These are phyloP conservation scores for Coemansia sp. DNA, from an alignment of 192 early-diverging fungal genomes.

Conservation along the genomic window DNA sequence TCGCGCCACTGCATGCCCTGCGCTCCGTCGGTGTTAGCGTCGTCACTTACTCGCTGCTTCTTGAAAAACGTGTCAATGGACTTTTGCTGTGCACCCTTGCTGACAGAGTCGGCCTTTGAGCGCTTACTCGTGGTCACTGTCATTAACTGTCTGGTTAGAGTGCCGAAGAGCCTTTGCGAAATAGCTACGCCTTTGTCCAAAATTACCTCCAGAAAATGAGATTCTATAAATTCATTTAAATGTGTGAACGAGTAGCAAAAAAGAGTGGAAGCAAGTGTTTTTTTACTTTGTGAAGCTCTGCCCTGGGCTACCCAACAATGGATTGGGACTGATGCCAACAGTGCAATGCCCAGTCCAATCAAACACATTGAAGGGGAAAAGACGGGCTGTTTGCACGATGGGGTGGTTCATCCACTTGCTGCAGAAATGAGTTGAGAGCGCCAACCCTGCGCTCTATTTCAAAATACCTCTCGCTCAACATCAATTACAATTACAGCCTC, in stretches of 20 bases:
- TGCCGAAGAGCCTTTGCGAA: not conserved
- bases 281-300: no score
- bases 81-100: constrained; percentile 13
- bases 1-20: constrained; percentile 37
- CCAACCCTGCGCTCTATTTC: no score
- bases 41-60: not conserved
- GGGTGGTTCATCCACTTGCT: no score
- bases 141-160: not conserved
- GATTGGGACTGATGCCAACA: no score
- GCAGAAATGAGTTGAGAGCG: no score
- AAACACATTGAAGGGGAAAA: no score
- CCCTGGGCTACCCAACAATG: no score
- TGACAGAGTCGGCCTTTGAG: not conserved
- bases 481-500: no score
- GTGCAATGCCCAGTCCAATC: no score
- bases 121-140: not conserved
- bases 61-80: constrained; percentile 21
- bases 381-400: no score
- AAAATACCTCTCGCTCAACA: no score
- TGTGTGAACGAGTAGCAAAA: not conserved
- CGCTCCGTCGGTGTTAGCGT: not conserved
- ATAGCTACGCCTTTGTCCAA: not conserved
- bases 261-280: not conserved
- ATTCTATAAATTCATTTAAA: not conserved
- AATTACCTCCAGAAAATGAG: not conserved